phyloP scores from a whole-genome alignment of 257 asterid species.

The Solanum gracilifrons region DNA sequence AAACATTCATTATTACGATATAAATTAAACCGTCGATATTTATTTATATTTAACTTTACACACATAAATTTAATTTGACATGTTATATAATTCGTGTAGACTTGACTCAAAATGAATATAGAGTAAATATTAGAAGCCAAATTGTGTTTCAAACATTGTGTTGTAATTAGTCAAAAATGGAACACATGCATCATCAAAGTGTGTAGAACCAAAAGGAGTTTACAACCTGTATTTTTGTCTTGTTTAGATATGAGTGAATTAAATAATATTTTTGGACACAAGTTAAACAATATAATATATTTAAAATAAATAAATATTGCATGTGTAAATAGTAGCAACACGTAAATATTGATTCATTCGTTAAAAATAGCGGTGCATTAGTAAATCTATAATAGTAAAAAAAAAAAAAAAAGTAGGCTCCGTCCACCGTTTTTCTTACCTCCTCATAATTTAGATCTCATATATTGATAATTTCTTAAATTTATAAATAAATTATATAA shows the following conservation, averaged over 20 bases:
- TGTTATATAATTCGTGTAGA: too few species aligned
- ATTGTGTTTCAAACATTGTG: too few species aligned
- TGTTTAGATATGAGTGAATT: not conserved
- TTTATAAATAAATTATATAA: too few species aligned
- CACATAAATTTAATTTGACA: too few species aligned
- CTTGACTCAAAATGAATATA: too few species aligned
- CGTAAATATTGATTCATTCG: constrained; percentile 7
- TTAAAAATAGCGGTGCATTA: constrained; percentile 5
- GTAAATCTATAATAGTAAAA: not conserved
- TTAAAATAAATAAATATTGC: not conserved
- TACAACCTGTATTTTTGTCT: not conserved
- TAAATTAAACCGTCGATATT: too few species aligned
- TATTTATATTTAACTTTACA: too few species aligned
- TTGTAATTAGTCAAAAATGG: not conserved
- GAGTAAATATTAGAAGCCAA: too few species aligned
- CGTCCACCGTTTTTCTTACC: not conserved
- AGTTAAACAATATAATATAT: not conserved
- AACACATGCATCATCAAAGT: not conserved
- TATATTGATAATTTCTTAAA: too few species aligned
- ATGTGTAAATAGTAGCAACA: not conserved
- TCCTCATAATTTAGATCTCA: too few species aligned
- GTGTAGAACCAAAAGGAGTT: not conserved
- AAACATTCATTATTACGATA: too few species aligned
- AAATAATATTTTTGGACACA: not conserved
- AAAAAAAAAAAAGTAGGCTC: not conserved